Base-by-base conservation (phyloP, 768 basidiomycete genomes). In the Suillus subalutaceus region DNA sequence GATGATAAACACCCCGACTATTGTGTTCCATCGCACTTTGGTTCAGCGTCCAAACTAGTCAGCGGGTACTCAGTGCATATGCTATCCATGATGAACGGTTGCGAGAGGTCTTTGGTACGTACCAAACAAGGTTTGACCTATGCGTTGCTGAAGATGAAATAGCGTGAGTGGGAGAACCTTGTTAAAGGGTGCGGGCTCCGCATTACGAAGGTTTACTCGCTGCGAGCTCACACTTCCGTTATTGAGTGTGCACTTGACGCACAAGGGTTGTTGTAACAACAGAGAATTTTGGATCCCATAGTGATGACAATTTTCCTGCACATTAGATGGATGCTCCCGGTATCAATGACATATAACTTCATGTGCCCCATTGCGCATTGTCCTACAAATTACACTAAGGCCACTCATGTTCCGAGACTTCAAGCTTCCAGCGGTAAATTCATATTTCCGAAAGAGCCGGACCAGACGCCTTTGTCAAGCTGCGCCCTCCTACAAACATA, bases 101-200 rank as follows among this genome's bases (percentile, higher is more conserved):
- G 15, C 6, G 63, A 63, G 26, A 56, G 63, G 37, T 57, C 63
- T 37, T 35, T 59, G 63, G 63, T 63, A n/a, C 37, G 43, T 30
- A 12, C 41, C 23, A 8, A 38, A 35, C 26, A 20, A 20, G 7
- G 8, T 38, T 44, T 16, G 23, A 52, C 9, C 0, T 50, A 30
- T 46, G 20, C 16, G 3, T 32, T 13, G 37, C 44, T 26, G 32
- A 37, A n/a, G 18, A 44, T 32, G 23, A 23, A 20, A 32, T 30
- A 62, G 62, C 18, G 2, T 23, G 62, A 62, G 23, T 62, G 62
- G 62, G 62, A 62, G 62, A 48, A 0, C 4, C 23, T 62, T 26
- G 18, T 48, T 6, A 43, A 18, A 2, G 4, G 7, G 44, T 23
- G 13, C 6, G 62, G 62, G 12, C 30, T 62, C 32, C 6, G 62